phyloP scores from a whole-genome alignment of 2,329 filamentous ascomycete species.

The Penicillium crustosum region DNA sequence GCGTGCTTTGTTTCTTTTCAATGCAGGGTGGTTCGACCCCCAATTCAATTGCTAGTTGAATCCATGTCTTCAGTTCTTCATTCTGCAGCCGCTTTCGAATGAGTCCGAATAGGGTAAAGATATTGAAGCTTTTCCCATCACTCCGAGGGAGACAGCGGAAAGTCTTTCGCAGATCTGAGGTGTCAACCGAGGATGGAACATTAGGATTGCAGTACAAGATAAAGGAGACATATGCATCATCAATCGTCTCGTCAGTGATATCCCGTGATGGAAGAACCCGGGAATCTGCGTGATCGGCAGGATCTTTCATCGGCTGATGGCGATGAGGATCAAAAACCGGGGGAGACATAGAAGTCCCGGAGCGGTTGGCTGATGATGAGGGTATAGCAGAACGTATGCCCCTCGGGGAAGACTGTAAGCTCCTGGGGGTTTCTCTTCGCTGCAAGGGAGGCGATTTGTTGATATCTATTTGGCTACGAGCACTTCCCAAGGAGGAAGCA shows the following conservation, averaged over 20 bases:
- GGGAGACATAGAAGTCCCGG: constrained; percentile 44
- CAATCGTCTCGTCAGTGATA: constrained; percentile 69
- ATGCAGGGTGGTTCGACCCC: constrained; percentile 82
- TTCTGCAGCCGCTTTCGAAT: constrained; percentile 69
- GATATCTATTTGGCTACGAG: constrained; percentile 33
- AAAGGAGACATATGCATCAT: constrained; percentile 79
- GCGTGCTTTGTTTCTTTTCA: constrained; percentile 81
- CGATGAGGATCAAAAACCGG: constrained; percentile 36
- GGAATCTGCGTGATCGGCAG: constrained; percentile 45
- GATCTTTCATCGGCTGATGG: constrained; percentile 32
- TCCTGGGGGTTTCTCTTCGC: constrained; percentile 41
- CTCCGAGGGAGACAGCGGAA: constrained; percentile 82
- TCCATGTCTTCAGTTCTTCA: constrained; percentile 91
- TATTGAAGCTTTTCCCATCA: constrained; percentile 81
- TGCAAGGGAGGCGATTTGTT: constrained; percentile 40
- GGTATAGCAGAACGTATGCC: constrained; percentile 32
- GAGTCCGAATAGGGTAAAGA: constrained; percentile 72
- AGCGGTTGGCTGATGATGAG: constrained; percentile 28
- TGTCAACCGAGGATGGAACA: constrained; percentile 68
- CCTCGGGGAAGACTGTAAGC: constrained; percentile 41
- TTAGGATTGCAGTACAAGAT: constrained; percentile 89
- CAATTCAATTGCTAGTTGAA: constrained; percentile 79
- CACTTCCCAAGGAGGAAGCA: constrained; percentile 39
- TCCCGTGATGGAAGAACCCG: constrained; percentile 64
- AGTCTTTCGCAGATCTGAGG: constrained; percentile 67